A percentile compares a stretch with the other conserved stretches of the same genome.
These are phyloP conservation scores for Wickerhamiella bombiphila DNA, from an alignment of 805 yeast species.

Conservation along the genomic window DNA sequence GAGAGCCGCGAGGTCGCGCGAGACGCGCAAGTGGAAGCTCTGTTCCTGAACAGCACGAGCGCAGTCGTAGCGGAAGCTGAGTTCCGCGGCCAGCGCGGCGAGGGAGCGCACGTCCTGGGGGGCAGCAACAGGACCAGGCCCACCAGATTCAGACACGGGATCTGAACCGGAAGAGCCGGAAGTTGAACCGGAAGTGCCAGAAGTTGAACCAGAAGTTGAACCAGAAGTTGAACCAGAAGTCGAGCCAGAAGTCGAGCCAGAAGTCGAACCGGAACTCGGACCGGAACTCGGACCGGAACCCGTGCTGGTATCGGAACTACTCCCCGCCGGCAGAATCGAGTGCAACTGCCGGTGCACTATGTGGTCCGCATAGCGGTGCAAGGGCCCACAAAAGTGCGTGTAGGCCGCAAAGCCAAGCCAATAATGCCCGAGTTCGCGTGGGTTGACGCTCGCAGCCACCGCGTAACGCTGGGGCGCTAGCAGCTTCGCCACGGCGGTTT, in stretches of 20 bases:
- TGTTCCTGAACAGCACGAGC: constrained; percentile 89
- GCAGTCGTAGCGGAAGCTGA: constrained; percentile 91
- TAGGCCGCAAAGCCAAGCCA: constrained; percentile 70
- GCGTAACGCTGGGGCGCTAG: constrained; percentile 77
- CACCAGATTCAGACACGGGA: constrained; percentile 6
- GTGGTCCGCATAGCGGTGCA: constrained; percentile 81
- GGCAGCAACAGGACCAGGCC: not conserved
- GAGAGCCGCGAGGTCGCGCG: constrained; percentile 37
- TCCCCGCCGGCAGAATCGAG: constrained; percentile 36
- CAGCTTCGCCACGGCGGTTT: constrained; percentile 65
- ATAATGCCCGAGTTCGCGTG: constrained; percentile 65
- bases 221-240: not conserved
- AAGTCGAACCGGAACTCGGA: not conserved
- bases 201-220: not conserved
- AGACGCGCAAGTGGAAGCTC: constrained; percentile 56
- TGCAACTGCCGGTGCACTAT: constrained; percentile 88
- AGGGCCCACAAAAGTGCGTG: constrained; percentile 88
- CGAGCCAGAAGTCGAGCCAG: not conserved
- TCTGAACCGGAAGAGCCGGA: not conserved
- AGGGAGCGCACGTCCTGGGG: constrained; percentile 2
- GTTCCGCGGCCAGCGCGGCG: constrained; percentile 57
- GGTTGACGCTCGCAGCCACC: constrained; percentile 75
- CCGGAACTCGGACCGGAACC: not conserved
- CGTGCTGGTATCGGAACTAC: not conserved
- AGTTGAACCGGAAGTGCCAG: not conserved